Conservation (phyloP, 2,329 filamentous ascomycete species). For the Venturia pyrina region DNA sequence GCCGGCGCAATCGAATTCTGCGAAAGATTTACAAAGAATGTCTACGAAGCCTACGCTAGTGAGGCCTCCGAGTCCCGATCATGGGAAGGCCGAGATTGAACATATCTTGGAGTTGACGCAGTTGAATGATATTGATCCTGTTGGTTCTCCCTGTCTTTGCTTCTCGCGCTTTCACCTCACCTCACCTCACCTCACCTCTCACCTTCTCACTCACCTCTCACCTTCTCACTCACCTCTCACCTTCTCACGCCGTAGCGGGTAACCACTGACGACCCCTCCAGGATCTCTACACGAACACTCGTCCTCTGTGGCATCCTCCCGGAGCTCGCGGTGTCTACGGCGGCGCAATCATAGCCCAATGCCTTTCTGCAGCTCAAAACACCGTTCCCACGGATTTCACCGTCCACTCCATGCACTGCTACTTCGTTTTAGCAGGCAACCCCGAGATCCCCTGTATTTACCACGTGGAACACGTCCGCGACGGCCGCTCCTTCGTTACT, state of each 20-base stretch:
- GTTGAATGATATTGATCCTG: conserved; percentile 63
- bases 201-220: no score
- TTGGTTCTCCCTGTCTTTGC: conserved; percentile 32
- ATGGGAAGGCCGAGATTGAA: conserved; percentile 70
- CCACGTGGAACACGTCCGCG: conserved; percentile 87
- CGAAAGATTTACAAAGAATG: background rate
- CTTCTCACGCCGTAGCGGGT: no score
- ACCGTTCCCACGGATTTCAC: conserved; percentile 75
- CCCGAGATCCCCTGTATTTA: conserved; percentile 79
- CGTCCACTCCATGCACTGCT: conserved; percentile 97
- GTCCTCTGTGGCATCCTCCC: conserved; percentile 82
- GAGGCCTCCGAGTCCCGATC: conserved; percentile 61
- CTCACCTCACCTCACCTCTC: no score
- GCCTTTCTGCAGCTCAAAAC: conserved; percentile 73
- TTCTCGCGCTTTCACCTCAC: background rate
- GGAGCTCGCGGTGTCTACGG: conserved; percentile 91
- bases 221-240: background rate
- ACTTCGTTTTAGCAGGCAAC: conserved; percentile 89
- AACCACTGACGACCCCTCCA: conserved; percentile 23
- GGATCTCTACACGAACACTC: conserved; percentile 93
- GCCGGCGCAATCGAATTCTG: background rate
- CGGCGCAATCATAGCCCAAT: conserved; percentile 87
- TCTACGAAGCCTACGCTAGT: conserved; percentile 48
- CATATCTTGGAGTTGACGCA: conserved; percentile 81
- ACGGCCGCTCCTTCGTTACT: conserved; percentile 82